Evolutionary conservation across 2,329 filamentous ascomycete genomes (phyloP).

Genomic region (Calonectria honghensis): DNA sequence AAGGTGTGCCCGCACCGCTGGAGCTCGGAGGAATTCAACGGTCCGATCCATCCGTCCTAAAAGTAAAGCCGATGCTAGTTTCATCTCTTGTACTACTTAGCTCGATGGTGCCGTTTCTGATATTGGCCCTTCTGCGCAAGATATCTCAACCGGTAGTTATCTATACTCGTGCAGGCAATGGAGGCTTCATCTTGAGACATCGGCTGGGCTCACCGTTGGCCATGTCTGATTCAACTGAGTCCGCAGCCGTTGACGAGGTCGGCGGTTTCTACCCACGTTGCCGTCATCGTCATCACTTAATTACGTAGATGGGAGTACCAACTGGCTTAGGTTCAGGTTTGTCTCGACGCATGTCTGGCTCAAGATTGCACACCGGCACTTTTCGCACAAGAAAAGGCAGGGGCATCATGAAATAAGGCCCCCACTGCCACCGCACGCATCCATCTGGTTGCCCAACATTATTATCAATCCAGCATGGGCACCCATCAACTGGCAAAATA

Average conservation of each 20-base stretch:
- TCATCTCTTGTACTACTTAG: neutral
- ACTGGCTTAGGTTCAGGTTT: neutral
- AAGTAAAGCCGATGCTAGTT: slow-evolving; percentile 1
- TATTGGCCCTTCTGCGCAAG: neutral
- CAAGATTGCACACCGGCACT: neutral
- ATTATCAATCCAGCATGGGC: neutral
- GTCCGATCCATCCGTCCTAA: neutral
- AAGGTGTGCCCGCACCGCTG: no score
- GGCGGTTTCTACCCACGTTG: neutral
- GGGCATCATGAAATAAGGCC: neutral
- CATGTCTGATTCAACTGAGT: neutral
- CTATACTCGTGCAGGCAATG: neutral
- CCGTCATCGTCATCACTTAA: neutral
- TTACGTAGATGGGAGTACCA: neutral
- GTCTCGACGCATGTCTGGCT: slow-evolving; percentile 3
- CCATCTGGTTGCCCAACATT: neutral
- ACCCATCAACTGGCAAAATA: neutral
- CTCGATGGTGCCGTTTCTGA: neutral
- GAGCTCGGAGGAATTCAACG: neutral
- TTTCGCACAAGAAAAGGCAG: neutral
- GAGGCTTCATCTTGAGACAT: neutral
- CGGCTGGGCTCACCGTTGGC: neutral
- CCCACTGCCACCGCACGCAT: slow-evolving; percentile 4
- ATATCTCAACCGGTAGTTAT: neutral
- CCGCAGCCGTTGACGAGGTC: neutral